Base-by-base conservation (phyloP, 2,329 filamentous ascomycete species). In the Alternaria ventricosa region DNA sequence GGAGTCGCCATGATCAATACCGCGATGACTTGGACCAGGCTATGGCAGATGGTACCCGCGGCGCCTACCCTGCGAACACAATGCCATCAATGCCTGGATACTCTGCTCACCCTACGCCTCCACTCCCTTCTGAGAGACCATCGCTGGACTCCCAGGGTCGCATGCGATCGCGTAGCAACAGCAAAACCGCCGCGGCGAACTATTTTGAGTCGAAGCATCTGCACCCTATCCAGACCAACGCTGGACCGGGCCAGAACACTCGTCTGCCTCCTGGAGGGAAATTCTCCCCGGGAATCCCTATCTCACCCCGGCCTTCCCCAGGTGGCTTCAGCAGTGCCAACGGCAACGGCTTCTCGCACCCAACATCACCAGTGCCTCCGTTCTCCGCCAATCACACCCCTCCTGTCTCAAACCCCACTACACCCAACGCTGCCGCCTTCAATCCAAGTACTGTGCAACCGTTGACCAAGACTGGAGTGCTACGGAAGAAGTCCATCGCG, bases 401-500 rank as follows among this genome's bases (percentile, higher is more conserved):
- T 25, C 86, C 85, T 5, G 71, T 88, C 13, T 83, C 82, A 4
- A 80, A 83, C 12, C 72, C 82, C 3, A 81, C 82, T 18, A 83
- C 82, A 6, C 82, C 82, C 6, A 75, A 79, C 20, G 73, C 77
- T 15, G 66, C 80, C 11, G 73, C 72, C 11, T 79, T 79, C 65
- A 73, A 75, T 25, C 60, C 74, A 10, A 72, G 73, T 61, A 61
- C 65, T 12, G 61, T 76, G 57, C 78, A 78, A 50, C 73, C 72
- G 20, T 59, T 72, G 36, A 58, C 61, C n/a, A 66, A 64, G 71
- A 74, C 71, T 25, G 74, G 71, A 15, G 67, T 75, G 33, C 57
- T 78, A 71, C 84, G 87, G 41, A 90, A 89, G 80, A 85, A 86
- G 70, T 82, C 84, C 0, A 82, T 90, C 51, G 85, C 85, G 65